Evolutionary conservation across 331 rosid genomes (phyloP), one percentile per base, ranked within the genome.

Genomic region (Quercus lobata): DNA sequence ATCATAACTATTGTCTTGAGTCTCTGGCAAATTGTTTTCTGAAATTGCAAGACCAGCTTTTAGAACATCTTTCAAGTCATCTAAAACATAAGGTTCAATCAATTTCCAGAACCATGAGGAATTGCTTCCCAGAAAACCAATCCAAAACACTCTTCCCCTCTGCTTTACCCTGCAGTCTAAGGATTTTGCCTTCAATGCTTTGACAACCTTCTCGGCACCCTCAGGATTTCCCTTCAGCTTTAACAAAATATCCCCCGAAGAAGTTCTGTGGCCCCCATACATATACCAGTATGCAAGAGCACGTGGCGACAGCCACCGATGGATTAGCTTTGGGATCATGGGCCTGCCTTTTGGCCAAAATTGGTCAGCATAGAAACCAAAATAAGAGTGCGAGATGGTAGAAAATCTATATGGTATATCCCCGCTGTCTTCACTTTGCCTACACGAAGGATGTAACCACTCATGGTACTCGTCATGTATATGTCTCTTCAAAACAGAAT

Each of bases 231-330:
- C 99, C 84, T 85, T 90, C 58, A 95, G 71, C 88, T 88, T 95
- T 69, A 95, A 84, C 65, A 93, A 84, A 78, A 95, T 80, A 74
- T 95, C 97, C 73, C 97, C 99, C 0, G 89, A 80, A 18, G 87
- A 86, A 79, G 85, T 85, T 79, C 84, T 87, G 78, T 81, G 81
- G 68, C 99, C 99, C 68, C 94, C 97, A 69, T 84, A 95, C 97
- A 95, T 95, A 77, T 87, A 95, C 99, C 99, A 95, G 87, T 89
- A 91, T 18, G 99, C 99, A 79, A 95, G 97, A 77, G 75, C 94
- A 82, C 99, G 81, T 0, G 96, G 97, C 41, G 99, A 89, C 80
- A 95, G 72, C 99, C 97, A 95, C 84, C 97, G 77, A 76, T 95
- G 99, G 82, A 91, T 73, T 55, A 95, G 88, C 85, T 89, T 95